Evolutionary conservation across 345 rosid genomes (phyloP).

Genomic region (Iberis pinnata): DNA sequence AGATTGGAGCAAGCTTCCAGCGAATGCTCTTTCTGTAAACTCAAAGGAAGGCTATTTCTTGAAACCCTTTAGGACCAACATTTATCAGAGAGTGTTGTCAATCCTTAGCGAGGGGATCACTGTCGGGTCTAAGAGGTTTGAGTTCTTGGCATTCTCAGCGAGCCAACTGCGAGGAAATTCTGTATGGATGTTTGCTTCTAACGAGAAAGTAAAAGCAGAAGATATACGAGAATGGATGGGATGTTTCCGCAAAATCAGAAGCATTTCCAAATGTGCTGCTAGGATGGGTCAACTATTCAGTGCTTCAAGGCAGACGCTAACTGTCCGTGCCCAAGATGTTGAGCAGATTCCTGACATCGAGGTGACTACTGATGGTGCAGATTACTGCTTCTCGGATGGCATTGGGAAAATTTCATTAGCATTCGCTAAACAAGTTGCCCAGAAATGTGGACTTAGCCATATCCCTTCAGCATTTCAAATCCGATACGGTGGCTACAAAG

Average conservation of each 20-base stretch:
- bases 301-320: conserved; percentile 44
- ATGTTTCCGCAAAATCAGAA: conserved; percentile 32
- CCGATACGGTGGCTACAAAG: conserved; percentile 44
- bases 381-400: conserved; percentile 34
- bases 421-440: conserved; percentile 43
- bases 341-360: conserved; percentile 47
- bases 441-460: conserved; percentile 29
- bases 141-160: conserved; percentile 55
- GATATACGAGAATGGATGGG: conserved; percentile 39
- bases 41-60: conserved; percentile 55
- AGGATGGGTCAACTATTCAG: conserved; percentile 41
- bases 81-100: conserved; percentile 70
- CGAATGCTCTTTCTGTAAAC: conserved; percentile 57
- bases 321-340: conserved; percentile 31
- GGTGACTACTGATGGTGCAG: background rate
- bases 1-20: conserved; percentile 83
- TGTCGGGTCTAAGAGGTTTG: conserved; percentile 44
- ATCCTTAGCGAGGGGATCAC: conserved; percentile 44
- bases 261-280: conserved; percentile 49
- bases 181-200: conserved; percentile 62
- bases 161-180: conserved; percentile 50
- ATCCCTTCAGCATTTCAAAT: conserved; percentile 34
- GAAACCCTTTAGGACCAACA: conserved; percentile 59
- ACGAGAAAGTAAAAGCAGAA: conserved; percentile 32
- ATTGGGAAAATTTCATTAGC: conserved; percentile 57